Conservation (phyloP, 2,329 filamentous ascomycete species). For the Graphiopsis chlorocephala region DNA sequence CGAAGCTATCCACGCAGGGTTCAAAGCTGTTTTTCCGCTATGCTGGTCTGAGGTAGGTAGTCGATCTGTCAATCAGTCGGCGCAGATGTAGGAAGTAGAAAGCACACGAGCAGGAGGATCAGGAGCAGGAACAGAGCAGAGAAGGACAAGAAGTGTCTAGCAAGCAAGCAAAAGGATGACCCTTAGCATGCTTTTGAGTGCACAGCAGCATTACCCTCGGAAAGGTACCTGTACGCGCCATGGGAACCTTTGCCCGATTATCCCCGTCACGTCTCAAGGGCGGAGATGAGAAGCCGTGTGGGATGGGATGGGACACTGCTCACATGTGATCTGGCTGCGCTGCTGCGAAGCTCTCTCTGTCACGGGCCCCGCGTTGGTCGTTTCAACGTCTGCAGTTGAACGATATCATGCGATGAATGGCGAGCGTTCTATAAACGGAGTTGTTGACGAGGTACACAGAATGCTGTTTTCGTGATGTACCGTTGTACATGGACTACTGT, state of each 20-base stretch:
- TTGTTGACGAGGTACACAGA: background rate
- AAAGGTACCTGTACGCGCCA: conserved; percentile 9
- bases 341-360: background rate
- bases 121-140: background rate
- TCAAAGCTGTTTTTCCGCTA: background rate
- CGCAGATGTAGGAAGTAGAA: background rate
- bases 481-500: background rate
- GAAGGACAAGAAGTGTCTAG: background rate
- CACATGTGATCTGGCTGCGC: conserved; percentile 5
- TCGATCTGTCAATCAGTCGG: background rate
- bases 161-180: background rate
- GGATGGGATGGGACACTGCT: background rate
- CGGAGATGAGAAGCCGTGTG: background rate
- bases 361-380: conserved; percentile 6
- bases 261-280: conserved; percentile 9
- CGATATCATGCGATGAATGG: background rate
- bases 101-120: background rate
- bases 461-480: background rate
- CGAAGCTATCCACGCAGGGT: background rate
- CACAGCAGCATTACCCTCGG: conserved; percentile 13
- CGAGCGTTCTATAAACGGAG: background rate
- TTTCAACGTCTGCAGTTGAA: conserved; percentile 13
- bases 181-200: background rate
- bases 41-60: background rate
- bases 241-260: conserved; percentile 7